phyloP scores from a whole-genome alignment of 1,284 basidiomycete genomes.

The Trametes sp. region DNA sequence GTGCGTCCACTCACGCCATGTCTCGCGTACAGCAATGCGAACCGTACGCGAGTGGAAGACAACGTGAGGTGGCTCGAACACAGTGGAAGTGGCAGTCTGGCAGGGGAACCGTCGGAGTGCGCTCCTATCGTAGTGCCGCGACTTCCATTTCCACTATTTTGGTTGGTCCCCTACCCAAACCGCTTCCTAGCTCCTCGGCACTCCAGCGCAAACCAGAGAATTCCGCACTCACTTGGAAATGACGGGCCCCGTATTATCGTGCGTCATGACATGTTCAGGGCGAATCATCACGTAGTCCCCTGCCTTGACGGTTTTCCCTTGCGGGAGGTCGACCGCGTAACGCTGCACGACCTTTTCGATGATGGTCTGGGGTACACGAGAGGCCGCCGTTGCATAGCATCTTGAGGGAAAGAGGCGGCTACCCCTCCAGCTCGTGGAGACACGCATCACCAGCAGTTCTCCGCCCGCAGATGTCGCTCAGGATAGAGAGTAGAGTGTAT shows the following conservation, averaged over 20 bases:
- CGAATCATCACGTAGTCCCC: constrained; percentile 99
- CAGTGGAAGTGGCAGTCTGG: too few relatives aligned
- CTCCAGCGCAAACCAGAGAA: too few relatives aligned
- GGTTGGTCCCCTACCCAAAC: too few relatives aligned
- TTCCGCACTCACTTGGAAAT: constrained; percentile 82
- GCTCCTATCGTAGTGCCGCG: too few relatives aligned
- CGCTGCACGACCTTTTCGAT: constrained; percentile 99
- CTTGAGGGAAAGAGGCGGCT: constrained; percentile 28
- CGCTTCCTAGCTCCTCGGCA: background rate
- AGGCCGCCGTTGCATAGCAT: constrained; percentile 46
- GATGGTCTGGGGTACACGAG: constrained; percentile 79
- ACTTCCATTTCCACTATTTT: too few relatives aligned
- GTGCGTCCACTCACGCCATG: too few relatives aligned
- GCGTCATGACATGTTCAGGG: constrained; percentile 97
- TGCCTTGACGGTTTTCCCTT: constrained; percentile 82
- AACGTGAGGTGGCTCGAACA: too few relatives aligned
- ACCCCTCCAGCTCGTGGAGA: constrained; percentile 11
- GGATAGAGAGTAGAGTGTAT: too few relatives aligned
- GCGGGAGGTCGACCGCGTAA: constrained; percentile 89
- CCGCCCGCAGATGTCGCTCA: too few relatives aligned
- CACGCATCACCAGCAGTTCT: constrained; percentile 12
- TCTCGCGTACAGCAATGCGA: too few relatives aligned
- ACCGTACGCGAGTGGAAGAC: too few relatives aligned
- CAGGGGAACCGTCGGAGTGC: too few relatives aligned
- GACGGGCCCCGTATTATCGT: constrained; percentile 98